A percentile compares a stretch with the other conserved stretches of the same genome.
Conservation (phyloP, 345 rosid genomes). For the Eutrema heterophyllum region DNA sequence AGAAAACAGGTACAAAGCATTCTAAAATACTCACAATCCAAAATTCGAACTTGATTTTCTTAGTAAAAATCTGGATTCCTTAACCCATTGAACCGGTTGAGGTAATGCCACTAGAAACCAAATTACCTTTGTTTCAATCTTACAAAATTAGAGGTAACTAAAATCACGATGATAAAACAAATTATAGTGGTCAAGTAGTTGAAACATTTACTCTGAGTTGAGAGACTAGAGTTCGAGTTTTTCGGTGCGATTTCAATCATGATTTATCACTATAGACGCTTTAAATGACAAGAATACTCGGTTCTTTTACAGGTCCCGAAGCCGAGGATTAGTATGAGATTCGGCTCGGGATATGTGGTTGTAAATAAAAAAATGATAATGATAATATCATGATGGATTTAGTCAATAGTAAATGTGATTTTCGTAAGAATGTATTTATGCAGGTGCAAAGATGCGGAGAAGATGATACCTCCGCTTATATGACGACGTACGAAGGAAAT, state of each 20-base stretch:
- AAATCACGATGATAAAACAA: neutral
- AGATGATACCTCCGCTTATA: slow-evolving; percentile 29
- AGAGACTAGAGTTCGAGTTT: neutral
- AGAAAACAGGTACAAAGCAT: slow-evolving; percentile 69
- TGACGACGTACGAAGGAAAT: slow-evolving; percentile 40
- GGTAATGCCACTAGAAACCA: neutral
- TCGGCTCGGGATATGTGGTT: neutral
- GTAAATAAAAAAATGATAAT: too few relatives aligned
- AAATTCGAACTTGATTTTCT: neutral
- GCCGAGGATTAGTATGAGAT: neutral
- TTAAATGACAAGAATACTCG: neutral
- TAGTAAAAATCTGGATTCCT: neutral
- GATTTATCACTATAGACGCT: neutral
- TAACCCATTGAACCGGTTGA: neutral
- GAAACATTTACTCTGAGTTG: neutral
- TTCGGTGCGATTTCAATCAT: neutral
- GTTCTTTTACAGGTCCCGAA: neutral
- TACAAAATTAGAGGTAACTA: neutral
- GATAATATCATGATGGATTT: neutral
- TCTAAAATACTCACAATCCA: neutral
- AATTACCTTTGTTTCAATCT: neutral
- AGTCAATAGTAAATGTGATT: neutral
- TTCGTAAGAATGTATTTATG: neutral
- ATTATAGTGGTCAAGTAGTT: neutral
- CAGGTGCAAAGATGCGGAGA: slow-evolving; percentile 41